Evolutionary conservation across 108 stramenopile species (phyloP), one percentile per base, ranked within the genome.

Genomic region (Pelagomonas calceolata): DNA sequence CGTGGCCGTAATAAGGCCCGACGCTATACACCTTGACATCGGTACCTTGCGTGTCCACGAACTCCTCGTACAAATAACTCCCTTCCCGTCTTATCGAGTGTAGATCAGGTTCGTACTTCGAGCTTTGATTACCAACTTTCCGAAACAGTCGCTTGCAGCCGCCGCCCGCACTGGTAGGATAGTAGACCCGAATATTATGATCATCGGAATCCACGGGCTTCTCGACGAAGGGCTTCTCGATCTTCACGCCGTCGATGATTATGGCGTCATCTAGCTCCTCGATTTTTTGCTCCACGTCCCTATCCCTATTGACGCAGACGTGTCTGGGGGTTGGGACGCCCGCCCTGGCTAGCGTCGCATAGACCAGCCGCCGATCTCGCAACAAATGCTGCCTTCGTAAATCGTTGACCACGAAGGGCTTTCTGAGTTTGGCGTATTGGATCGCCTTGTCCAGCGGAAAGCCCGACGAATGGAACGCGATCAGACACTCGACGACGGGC

Each of bases 21-120:
- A 99, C 98, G 17, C 94, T 92, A 80, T 98, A 95, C 84, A 99
- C 94, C 82, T 99, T 99, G 21, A 99, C 96, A 76, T 99, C 98
- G 1, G 96, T 96, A 0, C 98, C 98, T 73, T 97, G 95, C 0
- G 98, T 99, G 73, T 89, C 88, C 36, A 99, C 89, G 79, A 99
- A 99, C 66, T 88, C 90, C 76, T 99, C 98, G 78, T 99, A 99
- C 45, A 99, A 91, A 76, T 88, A 99, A 33, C 87, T 88, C 33
- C 92, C 92, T 66, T 95, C 92, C 30, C 93, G 70, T 12, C 98
- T 87, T 0, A 99, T 87, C 68, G 93, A 88, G 76, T 95, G 94
- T 63, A 91, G 84, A 31, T 95, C 84, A 0, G 92, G 89, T 73
- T 94, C 93, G 79, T 97, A 99, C 66, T 95, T 92, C 45, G 89